Base-by-base conservation (phyloP, 1,284 basidiomycete species). In the Dichomitus squalens region DNA sequence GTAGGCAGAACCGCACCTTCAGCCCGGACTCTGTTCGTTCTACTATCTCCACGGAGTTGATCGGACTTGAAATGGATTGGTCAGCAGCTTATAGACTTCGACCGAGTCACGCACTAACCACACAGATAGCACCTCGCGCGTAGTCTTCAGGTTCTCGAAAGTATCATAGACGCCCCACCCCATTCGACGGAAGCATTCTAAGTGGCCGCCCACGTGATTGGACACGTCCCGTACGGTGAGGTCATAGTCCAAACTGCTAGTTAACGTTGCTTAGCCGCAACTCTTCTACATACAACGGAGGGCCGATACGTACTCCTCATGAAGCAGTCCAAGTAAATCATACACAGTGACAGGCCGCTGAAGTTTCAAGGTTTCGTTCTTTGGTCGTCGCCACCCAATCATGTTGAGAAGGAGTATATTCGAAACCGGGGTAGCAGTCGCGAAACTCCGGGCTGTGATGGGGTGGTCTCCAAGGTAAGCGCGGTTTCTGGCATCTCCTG, bases 361-460 rank as follows among this genome's bases (percentile, higher is more conserved):
- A 33, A 23, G 20, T 7, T 20, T 20, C 7, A 41, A 12, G 9
- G 16, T 33, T n/a, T 31, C n/a, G 21, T 31, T n/a, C 21, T n/a
- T 9, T 18, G 18, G 16, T 31, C 20, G 29, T 11, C 6, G 16
- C 49, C 35, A 35, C 16, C 33, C 31, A 11, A 16, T 23, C 11
- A 52, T 20, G 41, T 36, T n/a, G 31, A 44, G 14, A 14, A 54
- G 34, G 18, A 39, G 23, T 9, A 46, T 48, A 4, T 34, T 39
- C 27, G 35, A 38, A 4, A 41, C n/a, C 4, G 53, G 53, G 11
- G 38, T 27, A 12, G 38, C 49, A 7, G 48, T 55, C 3, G 53
- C 53, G 23, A 55, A 55, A 38, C 47, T 49, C 18, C 53, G 53
- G 21, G 39, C 39, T 4, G 40, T 16, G 12, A 50, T n/a, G 27